Conservation (phyloP, 371 early-diverging fungal species). For the Nosema bombycis region DNA sequence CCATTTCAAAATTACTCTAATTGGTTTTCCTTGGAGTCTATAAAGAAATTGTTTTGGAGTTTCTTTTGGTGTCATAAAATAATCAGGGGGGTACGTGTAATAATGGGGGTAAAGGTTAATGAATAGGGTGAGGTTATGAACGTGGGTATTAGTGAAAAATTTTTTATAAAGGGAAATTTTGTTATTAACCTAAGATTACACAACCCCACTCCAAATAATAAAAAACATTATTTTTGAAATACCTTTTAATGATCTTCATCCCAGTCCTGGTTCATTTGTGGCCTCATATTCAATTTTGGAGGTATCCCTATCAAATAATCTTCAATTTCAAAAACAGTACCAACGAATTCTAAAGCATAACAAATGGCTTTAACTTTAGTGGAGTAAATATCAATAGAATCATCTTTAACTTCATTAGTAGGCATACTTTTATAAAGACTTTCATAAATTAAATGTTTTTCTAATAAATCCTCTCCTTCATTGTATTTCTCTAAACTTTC, state of each 20-base stretch:
- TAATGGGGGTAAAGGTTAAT: too few relatives aligned
- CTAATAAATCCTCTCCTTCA: conserved; percentile 19
- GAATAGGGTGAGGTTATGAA: too few relatives aligned
- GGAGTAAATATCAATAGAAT: conserved; percentile 46
- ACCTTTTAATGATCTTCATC: conserved; percentile 55
- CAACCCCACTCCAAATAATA: too few relatives aligned
- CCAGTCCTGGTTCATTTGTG: conserved; percentile 40
- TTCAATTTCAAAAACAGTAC: conserved; percentile 56
- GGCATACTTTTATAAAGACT: conserved; percentile 30
- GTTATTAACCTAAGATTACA: too few relatives aligned
- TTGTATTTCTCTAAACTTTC: conserved; percentile 1
- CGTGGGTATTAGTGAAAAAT: too few relatives aligned
- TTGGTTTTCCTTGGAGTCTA: conserved; percentile 16
- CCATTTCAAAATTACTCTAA: conserved; percentile 53
- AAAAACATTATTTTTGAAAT: too few relatives aligned
- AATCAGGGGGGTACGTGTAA: too few relatives aligned
- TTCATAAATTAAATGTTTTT: conserved; percentile 22
- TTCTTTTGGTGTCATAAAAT: too few relatives aligned
- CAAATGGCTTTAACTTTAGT: conserved; percentile 53
- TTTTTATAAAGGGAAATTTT: too few relatives aligned
- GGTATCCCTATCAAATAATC: conserved; percentile 64
- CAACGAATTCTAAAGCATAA: conserved; percentile 60
- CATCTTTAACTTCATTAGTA: not conserved
- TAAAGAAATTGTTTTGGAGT: conserved; percentile 56
- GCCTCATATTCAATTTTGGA: conserved; percentile 52